phyloP scores from a whole-genome alignment of 192 early-diverging fungal genomes.

The Rhizoclosmatium globosum region DNA sequence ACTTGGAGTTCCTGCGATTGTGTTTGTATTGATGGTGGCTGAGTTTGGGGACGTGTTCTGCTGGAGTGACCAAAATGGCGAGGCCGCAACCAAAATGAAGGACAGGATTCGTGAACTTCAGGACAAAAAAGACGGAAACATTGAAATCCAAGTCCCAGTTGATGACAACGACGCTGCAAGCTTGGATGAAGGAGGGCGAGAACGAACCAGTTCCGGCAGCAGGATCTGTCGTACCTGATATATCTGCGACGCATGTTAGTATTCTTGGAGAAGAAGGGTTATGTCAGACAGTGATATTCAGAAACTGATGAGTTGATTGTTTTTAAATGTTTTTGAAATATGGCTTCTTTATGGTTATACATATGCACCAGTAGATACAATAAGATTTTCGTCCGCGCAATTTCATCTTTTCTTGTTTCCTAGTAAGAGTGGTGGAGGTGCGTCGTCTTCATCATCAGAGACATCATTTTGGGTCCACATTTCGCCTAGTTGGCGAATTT shows the following conservation, averaged over 20 bases:
- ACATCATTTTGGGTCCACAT: neutral
- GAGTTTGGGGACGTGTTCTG: slow-evolving; percentile 70
- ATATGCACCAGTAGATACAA: too few species aligned
- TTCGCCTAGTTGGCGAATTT: slow-evolving; percentile 2
- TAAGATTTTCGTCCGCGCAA: too few species aligned
- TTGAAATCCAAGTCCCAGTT: neutral
- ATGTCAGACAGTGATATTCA: neutral
- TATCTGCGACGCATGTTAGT: neutral
- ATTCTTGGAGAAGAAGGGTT: neutral
- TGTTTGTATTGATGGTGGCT: slow-evolving; percentile 92
- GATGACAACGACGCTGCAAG: neutral
- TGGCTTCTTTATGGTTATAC: too few species aligned
- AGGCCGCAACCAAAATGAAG: slow-evolving; percentile 8
- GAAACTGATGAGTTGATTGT: neutral
- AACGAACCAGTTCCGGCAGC: neutral
- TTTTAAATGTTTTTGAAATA: too few species aligned
- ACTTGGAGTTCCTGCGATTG: slow-evolving; percentile 88
- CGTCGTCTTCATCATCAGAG: neutral
- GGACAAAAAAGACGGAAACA: neutral
- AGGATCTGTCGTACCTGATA: neutral
- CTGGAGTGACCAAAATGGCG: slow-evolving; percentile 25
- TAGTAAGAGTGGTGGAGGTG: neutral
- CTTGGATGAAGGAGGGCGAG: neutral
- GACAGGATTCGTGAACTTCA: slow-evolving; percentile 34
- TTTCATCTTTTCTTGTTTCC: neutral